Conservation (phyloP, 768 basidiomycete genomes). For the Fomitopsis serialis region DNA sequence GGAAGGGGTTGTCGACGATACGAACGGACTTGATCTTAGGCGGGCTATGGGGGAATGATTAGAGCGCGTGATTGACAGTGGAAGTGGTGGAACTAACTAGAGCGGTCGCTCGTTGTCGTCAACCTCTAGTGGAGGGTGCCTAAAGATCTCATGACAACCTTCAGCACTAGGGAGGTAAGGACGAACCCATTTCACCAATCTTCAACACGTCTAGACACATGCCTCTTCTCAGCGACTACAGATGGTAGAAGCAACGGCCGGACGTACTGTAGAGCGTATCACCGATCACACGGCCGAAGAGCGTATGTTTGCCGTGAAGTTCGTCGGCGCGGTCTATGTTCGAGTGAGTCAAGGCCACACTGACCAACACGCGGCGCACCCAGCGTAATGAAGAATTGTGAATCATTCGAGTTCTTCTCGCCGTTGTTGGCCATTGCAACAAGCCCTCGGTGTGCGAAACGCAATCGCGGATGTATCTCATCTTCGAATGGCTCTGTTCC, state of each 20-base stretch:
- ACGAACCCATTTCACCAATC: conserved; percentile 82
- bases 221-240: neutral
- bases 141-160: conserved; percentile 5
- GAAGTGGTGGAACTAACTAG: conserved; percentile 49
- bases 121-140: conserved; percentile 45
- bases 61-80: neutral
- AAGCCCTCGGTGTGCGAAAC: conserved; percentile 85
- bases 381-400: conserved; percentile 93
- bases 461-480: conserved; percentile 88
- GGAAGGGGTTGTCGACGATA: conserved; percentile 90
- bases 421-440: conserved; percentile 94
- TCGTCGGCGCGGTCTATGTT: conserved; percentile 80
- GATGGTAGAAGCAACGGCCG: neutral
- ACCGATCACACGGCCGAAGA: conserved; percentile 87
- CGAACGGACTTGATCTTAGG: conserved; percentile 85
- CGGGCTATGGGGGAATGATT: conserved; percentile 45
- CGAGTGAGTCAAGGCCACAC: neutral
- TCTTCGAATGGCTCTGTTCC: conserved; percentile 85
- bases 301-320: conserved; percentile 88
- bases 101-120: conserved; percentile 70
- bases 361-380: conserved; percentile 35
- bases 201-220: conserved; percentile 72
- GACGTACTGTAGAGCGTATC: conserved; percentile 84
- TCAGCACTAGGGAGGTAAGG: too few relatives aligned
- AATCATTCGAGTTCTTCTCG: conserved; percentile 82